Evolutionary conservation across 169 alveolate genomes (phyloP), one percentile per base, ranked within the genome.

Genomic region (Cryptosporidium sp.): DNA sequence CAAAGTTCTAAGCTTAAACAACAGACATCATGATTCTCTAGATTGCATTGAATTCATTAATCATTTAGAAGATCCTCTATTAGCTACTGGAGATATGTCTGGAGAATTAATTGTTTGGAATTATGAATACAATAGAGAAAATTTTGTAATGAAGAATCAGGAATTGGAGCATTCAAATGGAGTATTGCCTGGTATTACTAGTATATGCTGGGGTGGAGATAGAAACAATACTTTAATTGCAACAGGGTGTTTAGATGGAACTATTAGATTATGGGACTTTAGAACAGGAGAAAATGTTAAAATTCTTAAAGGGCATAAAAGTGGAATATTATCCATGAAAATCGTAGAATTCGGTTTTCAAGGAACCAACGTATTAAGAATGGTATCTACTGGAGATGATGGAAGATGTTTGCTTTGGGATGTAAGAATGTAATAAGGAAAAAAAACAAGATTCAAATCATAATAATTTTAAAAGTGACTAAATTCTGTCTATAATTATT

Each of bases 231-330:
- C 75, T n/a, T 62, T 65, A 48, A 65, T 80, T 10, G 65, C 75
- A 80, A 29, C 89, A 0, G 89, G 89, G 1, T 80, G 89, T 62
- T n/a, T 80, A 52, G 89, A 80, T 29, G 89, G 89, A n/a, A 80
- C 89, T 37, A 80, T 80, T 35, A 35, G 89, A 35, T 21, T 80
- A 26, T 80, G 89, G 75, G 89, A 80, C 21, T 80, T 62, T 21
- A 60, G 89, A 80, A 60, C 62, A 37, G 89, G 80, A 35, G 73
- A 44, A 62, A 62, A 65, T 48, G 75, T 80, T 10, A 80, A 62
- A 62, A 65, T 48, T n/a, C 45, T 80, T 2, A 80, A 14, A 48
- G 89, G 89, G 29, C 89, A 80, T 58, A 61, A 31, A 44, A 80
- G 89, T 80, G 89, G 89, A 33, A 39, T 80, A n/a, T 21, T 80